Evolutionary conservation across 192 early-diverging fungal genomes (phyloP).

Genomic region (Dimargaris xerosporica): DNA sequence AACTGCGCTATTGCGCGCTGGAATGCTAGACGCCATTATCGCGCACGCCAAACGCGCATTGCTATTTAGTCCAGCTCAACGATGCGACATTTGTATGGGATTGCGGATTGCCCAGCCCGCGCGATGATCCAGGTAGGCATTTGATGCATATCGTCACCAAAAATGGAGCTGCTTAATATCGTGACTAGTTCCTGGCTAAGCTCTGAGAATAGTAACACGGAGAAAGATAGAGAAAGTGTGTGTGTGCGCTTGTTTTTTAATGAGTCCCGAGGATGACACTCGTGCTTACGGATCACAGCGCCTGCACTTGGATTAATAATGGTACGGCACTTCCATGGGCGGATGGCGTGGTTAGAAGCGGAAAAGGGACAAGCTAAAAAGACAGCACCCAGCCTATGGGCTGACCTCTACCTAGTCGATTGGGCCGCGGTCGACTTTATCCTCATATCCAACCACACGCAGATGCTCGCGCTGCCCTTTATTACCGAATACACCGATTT

Average conservation of each 20-base stretch:
- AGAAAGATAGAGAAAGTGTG: too few species aligned
- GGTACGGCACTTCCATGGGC: neutral
- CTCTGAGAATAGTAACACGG: too few species aligned
- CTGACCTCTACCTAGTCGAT: constrained; percentile 34
- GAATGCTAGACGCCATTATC: neutral
- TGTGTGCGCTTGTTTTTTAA: neutral
- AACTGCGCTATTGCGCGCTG: neutral
- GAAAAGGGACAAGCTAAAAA: neutral
- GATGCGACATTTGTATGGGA: neutral
- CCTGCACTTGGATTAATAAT: neutral
- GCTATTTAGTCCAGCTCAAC: neutral
- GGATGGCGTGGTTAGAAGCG: neutral
- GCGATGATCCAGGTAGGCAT: neutral
- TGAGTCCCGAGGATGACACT: neutral
- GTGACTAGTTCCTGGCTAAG: neutral
- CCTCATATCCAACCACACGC: constrained; percentile 55
- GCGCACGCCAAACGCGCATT: neutral
- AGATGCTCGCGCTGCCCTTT: constrained; percentile 64
- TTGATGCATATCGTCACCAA: neutral
- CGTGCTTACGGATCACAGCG: neutral
- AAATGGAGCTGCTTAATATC: neutral
- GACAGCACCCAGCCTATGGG: neutral
- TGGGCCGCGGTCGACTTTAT: constrained; percentile 57
- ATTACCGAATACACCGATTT: constrained; percentile 71
- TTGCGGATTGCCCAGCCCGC: neutral